Conservation (phyloP, 176 grass and related monocot genomes). For the Rhynchospora pubera region DNA sequence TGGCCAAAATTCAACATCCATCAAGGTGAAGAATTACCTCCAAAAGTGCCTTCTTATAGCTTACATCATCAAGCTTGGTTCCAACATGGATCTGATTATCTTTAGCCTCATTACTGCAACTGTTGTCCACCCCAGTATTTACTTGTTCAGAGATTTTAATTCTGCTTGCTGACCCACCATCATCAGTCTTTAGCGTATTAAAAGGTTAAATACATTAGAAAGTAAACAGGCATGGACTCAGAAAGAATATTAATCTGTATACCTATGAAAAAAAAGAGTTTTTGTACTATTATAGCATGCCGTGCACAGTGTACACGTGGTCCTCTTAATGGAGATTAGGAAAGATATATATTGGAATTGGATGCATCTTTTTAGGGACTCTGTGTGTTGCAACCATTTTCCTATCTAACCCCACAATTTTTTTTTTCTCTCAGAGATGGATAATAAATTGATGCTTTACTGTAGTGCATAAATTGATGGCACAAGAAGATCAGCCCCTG, state of each 20-base stretch:
- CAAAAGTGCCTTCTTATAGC: constrained; percentile 38
- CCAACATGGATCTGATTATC: constrained; percentile 10
- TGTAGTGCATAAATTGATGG: neutral
- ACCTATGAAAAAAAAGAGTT: neutral
- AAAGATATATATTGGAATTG: neutral
- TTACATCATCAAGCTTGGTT: constrained; percentile 26
- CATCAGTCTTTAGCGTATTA: constrained; percentile 10
- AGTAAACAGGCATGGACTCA: neutral
- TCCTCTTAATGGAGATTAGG: neutral
- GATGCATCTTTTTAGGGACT: neutral
- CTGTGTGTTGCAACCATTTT: neutral
- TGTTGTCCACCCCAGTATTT: neutral
- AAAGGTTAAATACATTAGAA: neutral
- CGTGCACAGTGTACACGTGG: neutral
- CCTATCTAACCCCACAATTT: neutral
- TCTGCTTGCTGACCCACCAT: neutral
- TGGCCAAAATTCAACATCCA: neutral
- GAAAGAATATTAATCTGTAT: neutral
- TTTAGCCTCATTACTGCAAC: neutral
- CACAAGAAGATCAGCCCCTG: neutral
- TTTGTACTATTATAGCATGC: neutral
- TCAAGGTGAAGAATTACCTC: constrained; percentile 31
- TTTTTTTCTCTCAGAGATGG: neutral
- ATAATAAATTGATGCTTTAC: neutral
- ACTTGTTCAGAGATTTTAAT: neutral